Evolutionary conservation across 176 grass and related monocot species (phyloP).

Genomic region (Hordeum vulgare): MorexV3_pseudomolecules_assembly NC_058522.1:107670045-107670544

Average conservation of each 20-base stretch:
- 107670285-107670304: too few species aligned
- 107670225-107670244: too few species aligned
- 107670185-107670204: too few species aligned
- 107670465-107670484: constrained; percentile 11
- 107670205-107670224: too few species aligned
- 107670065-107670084: not conserved
- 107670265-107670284: too few species aligned
- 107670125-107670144: not conserved
- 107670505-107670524: not conserved
- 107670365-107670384: not conserved
- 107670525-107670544: not conserved
- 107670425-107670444: constrained; percentile 5
- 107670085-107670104: not conserved
- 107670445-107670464: not conserved
- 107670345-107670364: not conserved
- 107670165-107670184: too few species aligned
- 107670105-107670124: not conserved
- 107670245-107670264: too few species aligned
- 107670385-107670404: not conserved
- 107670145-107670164: not conserved
- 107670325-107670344: not conserved
- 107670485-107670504: not conserved
- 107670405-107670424: not conserved
- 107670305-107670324: too few species aligned
- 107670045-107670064: not conserved